Evolutionary conservation across 169 alveolate species (phyloP), one percentile per base, ranked within the genome.

Genomic region (Eimeria necatrix): DNA sequence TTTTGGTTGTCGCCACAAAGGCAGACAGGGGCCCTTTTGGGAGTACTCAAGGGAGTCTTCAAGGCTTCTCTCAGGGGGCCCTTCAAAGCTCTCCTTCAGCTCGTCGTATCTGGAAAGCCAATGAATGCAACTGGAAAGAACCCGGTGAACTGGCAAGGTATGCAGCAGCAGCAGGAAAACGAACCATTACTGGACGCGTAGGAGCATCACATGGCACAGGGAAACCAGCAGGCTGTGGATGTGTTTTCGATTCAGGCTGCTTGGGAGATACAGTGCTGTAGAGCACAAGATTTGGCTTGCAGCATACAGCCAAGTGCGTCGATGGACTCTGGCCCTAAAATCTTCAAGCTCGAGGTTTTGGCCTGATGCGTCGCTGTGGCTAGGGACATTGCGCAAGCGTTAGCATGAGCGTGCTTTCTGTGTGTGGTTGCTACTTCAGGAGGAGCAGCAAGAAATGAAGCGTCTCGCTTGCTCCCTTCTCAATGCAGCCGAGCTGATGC

Each of bases 401-500:
- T 32, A 32, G 41, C 41, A 32, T 32, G 41, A 2, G 41, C 41
- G 41, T 32, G 41, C 41, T 32, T 32, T 32, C 0, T 32, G 12
- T 16, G 41, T 68, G 78, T 68, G 46, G 32, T 10, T 68, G n/a
- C 0, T 18, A 3, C 68, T 10, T 12, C 78, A 68, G 78, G 78
- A 68, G 46, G 78, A 68, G 78, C 12, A 68, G 78, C 41, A 68
- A 24, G 78, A 12, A 68, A 14, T 68, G 78, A 68, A 68, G 78
- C 78, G n/a, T 16, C 78, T 68, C 78, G 78, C 32, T 10, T 68
- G 78, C 32, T 68, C 78, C n/a, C 78, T 68, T 24, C 32, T 68
- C 9, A 68, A 68, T 24, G n/a, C 12, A 16, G 78, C 78, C n/a
- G 78, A 68, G 2, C n/a, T 16, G 41, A 68, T 68, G 78, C 2